phyloP scores from a whole-genome alignment of 2,329 filamentous ascomycete species.

The Arthrinium phaeospermum region DNA sequence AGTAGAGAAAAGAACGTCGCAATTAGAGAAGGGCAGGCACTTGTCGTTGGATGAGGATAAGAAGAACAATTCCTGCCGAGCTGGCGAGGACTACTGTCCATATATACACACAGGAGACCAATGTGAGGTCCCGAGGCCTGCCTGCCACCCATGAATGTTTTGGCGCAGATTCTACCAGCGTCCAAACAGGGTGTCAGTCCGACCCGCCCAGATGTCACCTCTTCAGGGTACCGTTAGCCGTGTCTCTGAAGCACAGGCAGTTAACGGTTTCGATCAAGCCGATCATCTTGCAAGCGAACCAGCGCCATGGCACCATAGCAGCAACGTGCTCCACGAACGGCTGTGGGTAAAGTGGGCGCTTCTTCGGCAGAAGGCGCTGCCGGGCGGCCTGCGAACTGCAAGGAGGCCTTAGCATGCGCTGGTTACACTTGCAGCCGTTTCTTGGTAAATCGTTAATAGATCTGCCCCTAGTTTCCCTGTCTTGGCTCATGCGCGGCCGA shows the following conservation, averaged over 20 bases:
- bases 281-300: conserved; percentile 8
- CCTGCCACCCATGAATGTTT: background rate
- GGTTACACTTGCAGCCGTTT: background rate
- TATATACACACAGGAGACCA: conserved; percentile 20
- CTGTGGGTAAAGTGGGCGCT: conserved; percentile 10
- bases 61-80: conserved; percentile 19
- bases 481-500: background rate
- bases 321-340: conserved; percentile 9
- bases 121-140: background rate
- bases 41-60: conserved; percentile 34
- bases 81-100: background rate
- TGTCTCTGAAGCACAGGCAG: conserved; percentile 4
- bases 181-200: background rate
- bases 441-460: background rate
- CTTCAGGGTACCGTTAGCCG: background rate
- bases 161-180: background rate
- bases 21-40: conserved; percentile 33
- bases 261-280: background rate
- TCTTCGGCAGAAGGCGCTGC: conserved; percentile 5
- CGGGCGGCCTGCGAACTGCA: background rate
- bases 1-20: conserved; percentile 35
- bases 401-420: background rate
- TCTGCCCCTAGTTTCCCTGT: background rate
- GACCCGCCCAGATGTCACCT: conserved; percentile 1
- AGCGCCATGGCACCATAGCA: background rate